Percentiles rank a stretch among this genome's conserved stretches.
phyloP scores from a whole-genome alignment of 768 basidiomycete species.

The Trametes cingulata region DNA sequence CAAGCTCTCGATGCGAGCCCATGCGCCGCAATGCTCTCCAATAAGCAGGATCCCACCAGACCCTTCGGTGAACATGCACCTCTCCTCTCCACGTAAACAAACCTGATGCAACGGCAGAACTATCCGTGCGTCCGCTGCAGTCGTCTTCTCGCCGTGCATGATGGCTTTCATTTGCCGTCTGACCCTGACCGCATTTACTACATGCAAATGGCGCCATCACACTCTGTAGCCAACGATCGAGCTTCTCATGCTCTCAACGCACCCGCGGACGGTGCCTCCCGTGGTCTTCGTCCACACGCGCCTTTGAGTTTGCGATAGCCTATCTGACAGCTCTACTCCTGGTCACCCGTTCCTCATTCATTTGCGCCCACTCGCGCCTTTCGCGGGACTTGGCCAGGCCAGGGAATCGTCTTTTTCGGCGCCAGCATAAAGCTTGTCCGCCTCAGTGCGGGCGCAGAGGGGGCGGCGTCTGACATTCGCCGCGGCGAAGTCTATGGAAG shows the following conservation, averaged over 20 bases:
- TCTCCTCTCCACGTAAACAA: neutral
- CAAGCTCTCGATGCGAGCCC: no score
- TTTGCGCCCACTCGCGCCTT: slow-evolving; percentile 3
- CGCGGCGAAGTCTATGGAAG: slow-evolving; percentile 9
- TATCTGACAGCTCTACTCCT: slow-evolving; percentile 14
- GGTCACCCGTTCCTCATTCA: neutral
- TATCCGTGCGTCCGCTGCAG: neutral
- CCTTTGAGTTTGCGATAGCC: slow-evolving; percentile 9
- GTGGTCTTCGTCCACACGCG: neutral
- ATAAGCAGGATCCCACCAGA: no score
- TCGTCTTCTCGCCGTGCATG: neutral
- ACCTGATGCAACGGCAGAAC: neutral
- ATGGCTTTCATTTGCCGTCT: neutral
- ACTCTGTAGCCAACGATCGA: neutral
- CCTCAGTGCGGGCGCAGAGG: slow-evolving; percentile 6
- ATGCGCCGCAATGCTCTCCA: no score
- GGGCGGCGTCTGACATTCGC: slow-evolving; percentile 1
- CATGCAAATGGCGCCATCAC: neutral
- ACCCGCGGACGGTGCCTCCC: neutral
- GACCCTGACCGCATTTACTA: slow-evolving; percentile 6
- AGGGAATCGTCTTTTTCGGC: neutral
- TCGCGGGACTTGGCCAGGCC: slow-evolving; percentile 4
- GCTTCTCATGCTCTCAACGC: neutral
- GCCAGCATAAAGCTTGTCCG: neutral
- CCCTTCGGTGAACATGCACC: no score